phyloP scores from a whole-genome alignment of 176 grass and related monocot species.

The Carex pumila region DNA sequence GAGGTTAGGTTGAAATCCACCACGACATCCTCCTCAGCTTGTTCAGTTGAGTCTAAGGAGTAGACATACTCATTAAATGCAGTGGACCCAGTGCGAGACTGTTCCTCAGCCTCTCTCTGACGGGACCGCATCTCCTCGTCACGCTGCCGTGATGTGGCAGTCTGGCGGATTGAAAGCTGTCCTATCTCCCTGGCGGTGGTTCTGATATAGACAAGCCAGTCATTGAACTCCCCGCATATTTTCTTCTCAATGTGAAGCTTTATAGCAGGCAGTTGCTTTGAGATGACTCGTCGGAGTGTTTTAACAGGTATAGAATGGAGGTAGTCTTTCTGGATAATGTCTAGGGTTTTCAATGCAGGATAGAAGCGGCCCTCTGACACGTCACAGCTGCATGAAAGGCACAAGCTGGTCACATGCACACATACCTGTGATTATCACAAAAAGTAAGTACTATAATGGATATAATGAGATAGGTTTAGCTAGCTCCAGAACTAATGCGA shows the following conservation, averaged over 20 bases:
- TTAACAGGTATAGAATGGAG: slow-evolving; percentile 59
- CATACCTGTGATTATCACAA: slow-evolving; percentile 26
- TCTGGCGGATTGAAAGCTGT: slow-evolving; percentile 52
- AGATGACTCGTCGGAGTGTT: slow-evolving; percentile 46
- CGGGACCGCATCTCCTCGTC: slow-evolving; percentile 39
- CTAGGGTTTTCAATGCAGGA: slow-evolving; percentile 61
- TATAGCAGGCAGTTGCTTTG: slow-evolving; percentile 57
- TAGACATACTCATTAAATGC: slow-evolving; percentile 51
- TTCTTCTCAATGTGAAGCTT: slow-evolving; percentile 73
- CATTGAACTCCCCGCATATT: slow-evolving; percentile 66
- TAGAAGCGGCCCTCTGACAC: slow-evolving; percentile 39
- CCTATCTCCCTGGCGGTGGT: slow-evolving; percentile 57
- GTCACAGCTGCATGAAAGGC: slow-evolving; percentile 54
- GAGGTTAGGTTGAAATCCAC: slow-evolving; percentile 63
- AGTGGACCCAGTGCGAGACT: slow-evolving; percentile 32
- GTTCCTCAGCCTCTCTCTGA: slow-evolving; percentile 66
- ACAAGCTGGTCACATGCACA: slow-evolving; percentile 43
- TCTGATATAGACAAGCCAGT: slow-evolving; percentile 77
- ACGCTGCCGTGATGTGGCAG: slow-evolving; percentile 38
- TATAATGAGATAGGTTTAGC: background rate
- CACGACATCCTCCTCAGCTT: slow-evolving; percentile 41
- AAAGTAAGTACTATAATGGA: background rate
- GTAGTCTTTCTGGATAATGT: slow-evolving; percentile 57
- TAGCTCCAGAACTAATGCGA: background rate
- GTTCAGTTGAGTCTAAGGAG: slow-evolving; percentile 42